Base-by-base conservation (phyloP, 2,329 filamentous ascomycete species). In the Paraphaeosphaeria sporulosa region DNA sequence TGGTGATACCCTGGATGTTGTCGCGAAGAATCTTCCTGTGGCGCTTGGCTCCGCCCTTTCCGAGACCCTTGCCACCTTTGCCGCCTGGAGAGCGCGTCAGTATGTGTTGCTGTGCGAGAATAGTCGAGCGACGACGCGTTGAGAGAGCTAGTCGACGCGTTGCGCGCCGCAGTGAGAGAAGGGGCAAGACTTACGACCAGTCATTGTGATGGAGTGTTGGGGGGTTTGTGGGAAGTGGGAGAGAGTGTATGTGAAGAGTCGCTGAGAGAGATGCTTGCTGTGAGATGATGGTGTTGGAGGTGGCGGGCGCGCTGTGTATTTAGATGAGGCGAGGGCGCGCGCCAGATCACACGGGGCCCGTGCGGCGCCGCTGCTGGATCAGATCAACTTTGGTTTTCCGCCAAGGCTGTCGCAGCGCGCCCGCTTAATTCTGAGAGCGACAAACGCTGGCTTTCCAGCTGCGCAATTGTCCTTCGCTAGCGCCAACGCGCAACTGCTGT, bases 1-100 rank as follows among this genome's bases (percentile, higher is more conserved):
- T 97, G 79, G 94, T 97, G 80, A 97, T 97, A 85, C 94, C 94
- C 86, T 97, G 94, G 80, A 97, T 97, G 91, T 97, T 97, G 91
- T 97, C 94, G 84, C 94, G 93, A 83, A 97, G 88, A 87, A 97
- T 97, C 92, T 97, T 97, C 79, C 94, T 90, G 86, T 97, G 94
- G 84, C 94, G 94, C 91, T 97, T 98, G 84, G 94, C 94, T 82
- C 94, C 94, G 71, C 94, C 94, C 90, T 97, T 97, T 82, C 94
- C 94, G 84, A 97, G 93, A 81, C 93, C 94, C 89, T 97, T 97
- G 81, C 94, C 94, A 83, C 93, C 93, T 86, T 96, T 96, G 82
- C 93, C 93, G 81, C 92, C 92, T 95, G 74, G 74, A 66, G 63
- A 70, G 64, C 74, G 71, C 70, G 83, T 88, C 75, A 88, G 83